These are phyloP conservation scores for Polychytrium aggregatum DNA, from an alignment of 192 early-diverging fungal species.

Conservation along the genomic window DNA sequence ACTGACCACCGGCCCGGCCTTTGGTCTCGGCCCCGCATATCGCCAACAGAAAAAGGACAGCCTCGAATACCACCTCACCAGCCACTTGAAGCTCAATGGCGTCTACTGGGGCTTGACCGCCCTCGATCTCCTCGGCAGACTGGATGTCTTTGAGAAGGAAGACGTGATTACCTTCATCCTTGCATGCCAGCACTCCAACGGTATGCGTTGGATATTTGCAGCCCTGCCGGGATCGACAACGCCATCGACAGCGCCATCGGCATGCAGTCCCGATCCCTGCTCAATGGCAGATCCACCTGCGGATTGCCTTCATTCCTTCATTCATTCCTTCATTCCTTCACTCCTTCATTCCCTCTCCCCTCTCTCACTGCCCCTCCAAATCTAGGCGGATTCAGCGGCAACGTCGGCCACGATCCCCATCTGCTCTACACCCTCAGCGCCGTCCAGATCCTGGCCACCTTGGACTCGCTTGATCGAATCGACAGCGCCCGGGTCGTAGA, in stretches of 20 bases:
- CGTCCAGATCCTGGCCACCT: conserved; percentile 74
- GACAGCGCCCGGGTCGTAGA: conserved; percentile 49
- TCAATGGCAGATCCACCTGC: not conserved
- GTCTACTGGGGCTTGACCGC: conserved; percentile 92
- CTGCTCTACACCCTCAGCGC: conserved; percentile 84
- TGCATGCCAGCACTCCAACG: conserved; percentile 67
- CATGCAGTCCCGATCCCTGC: not conserved
- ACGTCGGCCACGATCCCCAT: conserved; percentile 78
- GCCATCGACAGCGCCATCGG: not conserved
- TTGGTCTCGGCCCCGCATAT: too few relatives aligned
- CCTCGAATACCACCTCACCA: conserved; percentile 88
- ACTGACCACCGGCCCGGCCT: too few relatives aligned
- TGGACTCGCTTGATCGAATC: conserved; percentile 69
- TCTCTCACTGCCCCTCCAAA: not conserved
- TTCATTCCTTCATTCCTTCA: not conserved
- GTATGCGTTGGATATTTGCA: conserved; percentile 34
- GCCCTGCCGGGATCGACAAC: too few relatives aligned
- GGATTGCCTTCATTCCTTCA: not conserved
- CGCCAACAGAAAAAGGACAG: conserved; percentile 58
- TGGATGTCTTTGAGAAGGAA: conserved; percentile 54
- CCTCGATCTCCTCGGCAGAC: conserved; percentile 54
- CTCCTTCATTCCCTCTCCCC: not conserved
- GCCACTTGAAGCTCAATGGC: conserved; percentile 79
- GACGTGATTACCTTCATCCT: conserved; percentile 71
- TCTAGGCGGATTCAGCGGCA: conserved; percentile 83